A percentile compares a stretch with the other conserved stretches of the same genome.
phyloP scores from a whole-genome alignment of 345 rosid genomes.

The Eucalyptus dawsonii region DNA sequence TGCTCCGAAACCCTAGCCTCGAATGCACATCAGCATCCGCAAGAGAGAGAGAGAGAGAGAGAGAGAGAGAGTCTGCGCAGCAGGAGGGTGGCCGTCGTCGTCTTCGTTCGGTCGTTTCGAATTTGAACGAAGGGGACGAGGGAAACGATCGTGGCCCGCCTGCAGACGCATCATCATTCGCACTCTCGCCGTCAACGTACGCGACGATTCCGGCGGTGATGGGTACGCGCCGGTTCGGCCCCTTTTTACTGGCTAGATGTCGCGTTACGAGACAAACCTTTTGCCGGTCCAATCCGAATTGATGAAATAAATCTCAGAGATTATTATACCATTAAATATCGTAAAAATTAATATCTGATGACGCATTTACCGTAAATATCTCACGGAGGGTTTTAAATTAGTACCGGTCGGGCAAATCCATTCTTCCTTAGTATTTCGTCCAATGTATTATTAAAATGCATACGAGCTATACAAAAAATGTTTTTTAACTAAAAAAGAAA shows the following conservation, averaged over 20 bases:
- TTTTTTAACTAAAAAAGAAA: neutral
- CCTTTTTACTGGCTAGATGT: neutral
- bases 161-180: neutral
- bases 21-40: neutral
- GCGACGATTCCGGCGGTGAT: neutral
- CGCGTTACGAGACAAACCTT: neutral
- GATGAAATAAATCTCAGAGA: neutral
- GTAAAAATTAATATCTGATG: neutral
- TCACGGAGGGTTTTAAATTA: neutral
- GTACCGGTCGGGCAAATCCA: neutral
- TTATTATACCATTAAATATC: neutral
- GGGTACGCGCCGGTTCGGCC: neutral
- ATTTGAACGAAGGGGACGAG: conserved; percentile 25
- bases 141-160: conserved; percentile 8
- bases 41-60: neutral
- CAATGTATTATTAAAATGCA: no score
- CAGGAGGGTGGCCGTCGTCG: neutral
- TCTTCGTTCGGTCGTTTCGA: neutral
- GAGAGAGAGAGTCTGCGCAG: conserved; percentile 1
- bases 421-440: neutral
- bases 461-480: neutral
- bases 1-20: neutral
- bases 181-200: neutral
- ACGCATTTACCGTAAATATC: neutral
- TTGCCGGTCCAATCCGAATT: neutral